Evolutionary conservation across 257 asterid species (phyloP).

Genomic region (Coffea eugenioides): DNA sequence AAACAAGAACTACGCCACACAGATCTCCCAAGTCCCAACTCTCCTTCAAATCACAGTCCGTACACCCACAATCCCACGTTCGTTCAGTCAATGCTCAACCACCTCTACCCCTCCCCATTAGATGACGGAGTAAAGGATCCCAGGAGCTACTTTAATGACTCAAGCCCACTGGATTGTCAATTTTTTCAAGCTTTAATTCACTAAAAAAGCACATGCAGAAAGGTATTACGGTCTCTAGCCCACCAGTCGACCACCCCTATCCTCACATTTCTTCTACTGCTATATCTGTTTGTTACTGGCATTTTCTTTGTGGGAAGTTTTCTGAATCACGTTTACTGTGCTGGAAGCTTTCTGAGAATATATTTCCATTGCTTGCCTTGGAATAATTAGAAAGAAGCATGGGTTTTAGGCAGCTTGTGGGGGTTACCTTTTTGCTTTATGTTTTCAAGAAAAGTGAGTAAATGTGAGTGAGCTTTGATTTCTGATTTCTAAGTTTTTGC

Average conservation of each 20-base stretch:
- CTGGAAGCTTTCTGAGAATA: not conserved
- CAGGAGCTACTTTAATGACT: not conserved
- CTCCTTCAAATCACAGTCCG: not conserved
- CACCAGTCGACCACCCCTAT: not conserved
- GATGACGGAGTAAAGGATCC: not conserved
- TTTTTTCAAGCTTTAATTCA: not conserved
- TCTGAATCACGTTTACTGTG: not conserved
- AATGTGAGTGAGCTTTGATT: conserved; percentile 7
- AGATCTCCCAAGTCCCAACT: not conserved
- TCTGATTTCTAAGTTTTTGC: not conserved
- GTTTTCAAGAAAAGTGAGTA: not conserved
- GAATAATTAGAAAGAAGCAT: not conserved
- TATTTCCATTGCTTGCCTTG: not conserved
- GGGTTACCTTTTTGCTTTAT: not conserved
- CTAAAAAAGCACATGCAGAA: conserved; percentile 4
- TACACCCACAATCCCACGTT: not conserved
- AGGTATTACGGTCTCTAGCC: not conserved
- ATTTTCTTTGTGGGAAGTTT: not conserved
- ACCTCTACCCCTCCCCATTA: not conserved
- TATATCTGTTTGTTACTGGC: too few relatives aligned
- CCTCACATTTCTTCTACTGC: not conserved
- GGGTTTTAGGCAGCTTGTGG: not conserved
- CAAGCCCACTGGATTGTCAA: not conserved
- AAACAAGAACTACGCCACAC: not conserved
- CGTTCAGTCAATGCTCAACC: not conserved